Conservation (phyloP, 2,329 filamentous ascomycete genomes). For the Tolypocladium inflatum region DNA sequence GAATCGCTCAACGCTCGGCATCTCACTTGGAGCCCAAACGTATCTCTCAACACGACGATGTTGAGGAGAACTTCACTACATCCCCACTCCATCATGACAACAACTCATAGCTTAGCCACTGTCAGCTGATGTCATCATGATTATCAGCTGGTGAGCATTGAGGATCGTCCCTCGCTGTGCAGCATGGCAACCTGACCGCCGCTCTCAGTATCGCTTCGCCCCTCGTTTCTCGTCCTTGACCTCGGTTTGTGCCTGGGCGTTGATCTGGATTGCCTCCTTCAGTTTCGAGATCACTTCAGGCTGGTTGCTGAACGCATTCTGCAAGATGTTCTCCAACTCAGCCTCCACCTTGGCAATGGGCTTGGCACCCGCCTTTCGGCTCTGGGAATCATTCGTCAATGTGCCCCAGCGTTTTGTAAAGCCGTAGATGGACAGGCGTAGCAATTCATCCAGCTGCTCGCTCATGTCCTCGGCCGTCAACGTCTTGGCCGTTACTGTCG, state of each 20-base stretch:
- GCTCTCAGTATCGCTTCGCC: constrained; percentile 12
- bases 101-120: background rate
- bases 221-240: constrained; percentile 25
- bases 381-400: constrained; percentile 38
- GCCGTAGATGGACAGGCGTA: constrained; percentile 52
- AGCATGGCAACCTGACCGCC: background rate
- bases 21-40: background rate
- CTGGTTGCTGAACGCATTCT: constrained; percentile 48
- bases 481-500: constrained; percentile 27
- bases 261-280: constrained; percentile 51
- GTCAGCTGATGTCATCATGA: too few species aligned
- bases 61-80: background rate
- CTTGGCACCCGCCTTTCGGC: constrained; percentile 37
- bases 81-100: background rate
- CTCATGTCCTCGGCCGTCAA: constrained; percentile 47
- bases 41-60: background rate
- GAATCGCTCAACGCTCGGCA: background rate
- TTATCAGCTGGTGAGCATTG: background rate
- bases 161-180: background rate
- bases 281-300: constrained; percentile 50
- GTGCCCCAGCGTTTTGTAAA: constrained; percentile 53
- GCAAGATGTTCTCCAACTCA: constrained; percentile 47
- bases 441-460: constrained; percentile 53
- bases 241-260: constrained; percentile 42
- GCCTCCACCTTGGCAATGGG: constrained; percentile 42